Evolutionary conservation across 148 eudicot genomes (phyloP).

Genomic region (Simmondsia chinensis): DNA sequence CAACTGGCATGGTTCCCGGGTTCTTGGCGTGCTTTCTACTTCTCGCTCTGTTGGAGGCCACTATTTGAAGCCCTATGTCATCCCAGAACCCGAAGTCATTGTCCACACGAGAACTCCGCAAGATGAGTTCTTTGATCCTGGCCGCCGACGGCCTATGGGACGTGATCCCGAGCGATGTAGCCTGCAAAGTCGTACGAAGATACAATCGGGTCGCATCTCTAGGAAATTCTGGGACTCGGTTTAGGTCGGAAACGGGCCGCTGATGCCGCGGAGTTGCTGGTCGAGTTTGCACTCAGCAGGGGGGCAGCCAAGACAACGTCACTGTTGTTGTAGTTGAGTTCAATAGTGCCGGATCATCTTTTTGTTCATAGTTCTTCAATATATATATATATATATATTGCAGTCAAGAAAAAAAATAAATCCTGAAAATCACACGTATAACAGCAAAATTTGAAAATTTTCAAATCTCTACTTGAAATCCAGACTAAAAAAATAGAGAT

Average conservation of each 20-base stretch:
- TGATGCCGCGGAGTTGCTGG: slow-evolving; percentile 16
- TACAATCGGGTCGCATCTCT: slow-evolving; percentile 15
- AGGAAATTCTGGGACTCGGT: slow-evolving; percentile 3
- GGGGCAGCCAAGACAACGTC: slow-evolving; percentile 30
- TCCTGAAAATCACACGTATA: no score
- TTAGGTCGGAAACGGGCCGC: neutral
- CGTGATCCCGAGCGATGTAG: slow-evolving; percentile 29
- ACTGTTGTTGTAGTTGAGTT: slow-evolving; percentile 30
- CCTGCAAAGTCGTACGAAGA: slow-evolving; percentile 23
- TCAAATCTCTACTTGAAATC: no score
- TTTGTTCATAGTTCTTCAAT: neutral
- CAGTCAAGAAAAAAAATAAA: no score
- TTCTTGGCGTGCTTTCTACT: slow-evolving; percentile 35
- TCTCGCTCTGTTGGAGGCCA: slow-evolving; percentile 44
- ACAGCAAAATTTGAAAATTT: no score
- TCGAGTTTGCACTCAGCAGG: slow-evolving; percentile 24
- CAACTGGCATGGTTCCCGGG: slow-evolving; percentile 34
- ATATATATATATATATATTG: no score
- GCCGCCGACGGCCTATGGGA: slow-evolving; percentile 51
- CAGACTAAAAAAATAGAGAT: no score
- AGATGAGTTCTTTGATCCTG: slow-evolving; percentile 41
- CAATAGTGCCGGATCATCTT: neutral
- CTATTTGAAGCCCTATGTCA: slow-evolving; percentile 36
- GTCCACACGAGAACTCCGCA: slow-evolving; percentile 10
- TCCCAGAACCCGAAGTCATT: slow-evolving; percentile 28